Conservation (phyloP, 148 eudicot species). For the Camellia sinensis region DNA sequence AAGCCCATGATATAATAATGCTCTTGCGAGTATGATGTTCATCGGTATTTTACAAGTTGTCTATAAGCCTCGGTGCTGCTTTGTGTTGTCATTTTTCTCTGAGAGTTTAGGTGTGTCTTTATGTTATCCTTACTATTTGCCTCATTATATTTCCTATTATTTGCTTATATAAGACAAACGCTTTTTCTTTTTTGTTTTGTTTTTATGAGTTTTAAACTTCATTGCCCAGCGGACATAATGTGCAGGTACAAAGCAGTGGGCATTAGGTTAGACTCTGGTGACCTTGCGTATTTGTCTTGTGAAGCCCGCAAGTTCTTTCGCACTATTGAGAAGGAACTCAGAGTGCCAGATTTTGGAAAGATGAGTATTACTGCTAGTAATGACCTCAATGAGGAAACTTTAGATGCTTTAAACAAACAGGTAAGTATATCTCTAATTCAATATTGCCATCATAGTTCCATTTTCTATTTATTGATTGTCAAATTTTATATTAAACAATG, state of each 20-base stretch:
- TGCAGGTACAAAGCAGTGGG: slow-evolving; percentile 89
- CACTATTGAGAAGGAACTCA: slow-evolving; percentile 75
- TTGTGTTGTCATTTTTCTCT: not conserved
- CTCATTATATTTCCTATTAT: not conserved
- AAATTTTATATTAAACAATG: not conserved
- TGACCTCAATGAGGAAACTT: slow-evolving; percentile 95
- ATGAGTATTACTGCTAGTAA: slow-evolving; percentile 86
- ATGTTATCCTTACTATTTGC: not conserved
- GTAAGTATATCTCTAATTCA: slow-evolving; percentile 28
- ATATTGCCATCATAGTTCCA: not conserved
- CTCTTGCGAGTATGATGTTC: not conserved
- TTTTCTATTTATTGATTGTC: not conserved
- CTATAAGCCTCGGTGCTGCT: not conserved
- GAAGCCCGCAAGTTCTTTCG: slow-evolving; percentile 79
- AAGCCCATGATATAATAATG: not conserved
- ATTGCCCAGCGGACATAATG: slow-evolving; percentile 7
- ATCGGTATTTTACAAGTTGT: not conserved
- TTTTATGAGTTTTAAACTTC: not conserved
- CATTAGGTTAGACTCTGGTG: slow-evolving; percentile 96
- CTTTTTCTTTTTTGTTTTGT: not conserved
- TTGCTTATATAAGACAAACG: too few species aligned
- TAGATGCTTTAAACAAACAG: slow-evolving; percentile 97
- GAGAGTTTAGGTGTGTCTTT: not conserved
- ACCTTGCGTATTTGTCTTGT: slow-evolving; percentile 88
- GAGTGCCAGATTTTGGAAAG: slow-evolving; percentile 71